Evolutionary conservation across 768 basidiomycete genomes (phyloP).

Genomic region (Mycena epipterygia): DNA sequence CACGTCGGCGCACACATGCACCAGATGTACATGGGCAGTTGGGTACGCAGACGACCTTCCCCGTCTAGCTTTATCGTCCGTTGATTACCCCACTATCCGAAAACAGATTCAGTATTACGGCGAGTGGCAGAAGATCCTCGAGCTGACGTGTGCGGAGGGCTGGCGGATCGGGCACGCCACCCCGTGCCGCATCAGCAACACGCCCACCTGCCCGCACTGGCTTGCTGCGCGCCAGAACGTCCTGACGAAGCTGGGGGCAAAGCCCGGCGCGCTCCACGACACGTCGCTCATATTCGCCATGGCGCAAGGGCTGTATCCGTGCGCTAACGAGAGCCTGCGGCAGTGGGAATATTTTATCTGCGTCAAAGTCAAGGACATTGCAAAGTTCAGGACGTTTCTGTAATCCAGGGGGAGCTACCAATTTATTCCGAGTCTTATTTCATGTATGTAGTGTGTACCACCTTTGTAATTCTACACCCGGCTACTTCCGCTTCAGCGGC

Average conservation of each 20-base stretch:
- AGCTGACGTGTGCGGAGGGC: slow-evolving; percentile 30
- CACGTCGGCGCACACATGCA: slow-evolving; percentile 34
- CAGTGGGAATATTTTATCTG: slow-evolving; percentile 37
- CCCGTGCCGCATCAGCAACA: slow-evolving; percentile 35
- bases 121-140: slow-evolving; percentile 36
- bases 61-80: neutral
- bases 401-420: neutral
- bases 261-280: slow-evolving; percentile 32
- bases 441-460: too few relatives aligned
- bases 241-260: slow-evolving; percentile 30
- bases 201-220: slow-evolving; percentile 33
- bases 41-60: slow-evolving; percentile 20
- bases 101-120: slow-evolving; percentile 30
- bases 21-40: slow-evolving; percentile 34
- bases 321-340: slow-evolving; percentile 34
- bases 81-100: neutral
- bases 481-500: too few relatives aligned
- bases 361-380: slow-evolving; percentile 32
- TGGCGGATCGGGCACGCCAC: slow-evolving; percentile 35
- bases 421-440: too few relatives aligned
- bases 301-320: slow-evolving; percentile 35
- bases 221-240: slow-evolving; percentile 34
- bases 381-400: slow-evolving; percentile 32
- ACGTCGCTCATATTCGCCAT: slow-evolving; percentile 32
- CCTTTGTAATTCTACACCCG: neutral